Evolutionary conservation across 495 filamentous ascomycete genomes (phyloP).

Genomic region (Trichoderma virens): DNA sequence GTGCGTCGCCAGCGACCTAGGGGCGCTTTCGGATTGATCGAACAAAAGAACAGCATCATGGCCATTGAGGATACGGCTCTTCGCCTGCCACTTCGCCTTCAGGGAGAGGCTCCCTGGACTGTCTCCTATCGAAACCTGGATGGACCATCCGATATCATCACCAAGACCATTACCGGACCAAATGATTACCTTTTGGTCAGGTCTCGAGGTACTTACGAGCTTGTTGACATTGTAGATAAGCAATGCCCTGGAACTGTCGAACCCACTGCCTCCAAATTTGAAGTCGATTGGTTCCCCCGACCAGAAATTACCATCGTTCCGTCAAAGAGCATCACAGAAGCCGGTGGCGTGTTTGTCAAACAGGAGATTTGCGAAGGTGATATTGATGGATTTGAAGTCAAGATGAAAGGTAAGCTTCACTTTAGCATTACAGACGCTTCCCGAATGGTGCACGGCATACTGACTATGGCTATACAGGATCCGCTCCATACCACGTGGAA

Average conservation of each 20-base stretch:
- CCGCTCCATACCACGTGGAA: slow-evolving; percentile 72
- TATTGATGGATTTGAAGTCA: slow-evolving; percentile 75
- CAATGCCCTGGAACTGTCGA: slow-evolving; percentile 77
- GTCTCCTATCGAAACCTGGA: slow-evolving; percentile 64
- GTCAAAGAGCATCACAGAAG: slow-evolving; percentile 45
- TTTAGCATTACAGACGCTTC: background rate
- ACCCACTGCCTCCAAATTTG: slow-evolving; percentile 59
- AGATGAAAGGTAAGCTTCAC: slow-evolving; percentile 55
- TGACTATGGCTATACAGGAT: slow-evolving; percentile 32
- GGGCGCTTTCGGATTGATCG: slow-evolving; percentile 73
- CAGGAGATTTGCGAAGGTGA: slow-evolving; percentile 90
- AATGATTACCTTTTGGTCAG: slow-evolving; percentile 66
- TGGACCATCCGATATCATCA: slow-evolving; percentile 32
- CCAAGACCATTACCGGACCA: slow-evolving; percentile 46
- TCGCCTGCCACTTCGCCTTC: slow-evolving; percentile 71
- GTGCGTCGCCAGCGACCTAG: slow-evolving; percentile 82
- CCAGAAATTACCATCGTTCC: slow-evolving; percentile 63
- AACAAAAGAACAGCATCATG: slow-evolving; percentile 61
- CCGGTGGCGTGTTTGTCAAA: slow-evolving; percentile 50
- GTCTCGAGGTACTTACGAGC: slow-evolving; percentile 65
- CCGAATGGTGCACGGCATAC: slow-evolving; percentile 13
- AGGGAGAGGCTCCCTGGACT: slow-evolving; percentile 74
- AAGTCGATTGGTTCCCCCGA: slow-evolving; percentile 74
- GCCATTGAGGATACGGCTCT: slow-evolving; percentile 69
- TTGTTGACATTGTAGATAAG: slow-evolving; percentile 65